A percentile compares a stretch with the other conserved stretches of the same genome.
phyloP scores from a whole-genome alignment of 768 basidiomycete species.

The Gloeophyllum trabeum region DNA sequence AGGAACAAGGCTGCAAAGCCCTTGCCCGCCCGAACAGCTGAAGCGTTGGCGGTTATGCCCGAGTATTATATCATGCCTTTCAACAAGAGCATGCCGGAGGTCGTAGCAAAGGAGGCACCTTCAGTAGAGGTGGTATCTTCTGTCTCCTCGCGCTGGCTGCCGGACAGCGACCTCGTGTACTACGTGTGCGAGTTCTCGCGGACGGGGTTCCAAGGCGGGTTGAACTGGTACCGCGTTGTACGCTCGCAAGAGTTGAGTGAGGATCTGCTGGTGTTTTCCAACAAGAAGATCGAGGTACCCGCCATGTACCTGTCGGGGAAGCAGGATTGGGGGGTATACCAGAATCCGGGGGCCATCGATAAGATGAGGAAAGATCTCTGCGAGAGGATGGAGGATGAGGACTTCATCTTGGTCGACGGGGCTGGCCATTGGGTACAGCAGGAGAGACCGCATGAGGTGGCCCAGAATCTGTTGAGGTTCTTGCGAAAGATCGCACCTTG shows the following conservation, averaged over 20 bases:
- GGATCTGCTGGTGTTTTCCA: conserved; percentile 33
- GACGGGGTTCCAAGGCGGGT: conserved; percentile 54
- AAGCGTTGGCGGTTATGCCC: conserved; percentile 31
- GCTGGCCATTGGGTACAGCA: conserved; percentile 62
- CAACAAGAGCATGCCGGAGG: conserved; percentile 39
- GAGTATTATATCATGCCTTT: conserved; percentile 53
- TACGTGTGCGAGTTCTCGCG: conserved; percentile 37
- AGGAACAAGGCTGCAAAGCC: conserved; percentile 29
- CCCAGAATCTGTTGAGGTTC: conserved; percentile 29
- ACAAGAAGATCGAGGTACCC: conserved; percentile 35
- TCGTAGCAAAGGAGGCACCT: conserved; percentile 25
- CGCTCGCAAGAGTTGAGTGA: conserved; percentile 18
- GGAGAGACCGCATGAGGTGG: conserved; percentile 33
- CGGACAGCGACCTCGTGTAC: conserved; percentile 33
- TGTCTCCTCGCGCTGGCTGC: conserved; percentile 28
- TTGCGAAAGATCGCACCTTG: too few species aligned
- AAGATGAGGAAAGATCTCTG: conserved; percentile 25
- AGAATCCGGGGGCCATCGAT: conserved; percentile 34
- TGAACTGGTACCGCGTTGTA: conserved; percentile 41
- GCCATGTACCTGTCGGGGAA: conserved; percentile 46
- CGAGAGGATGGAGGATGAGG: conserved; percentile 25
- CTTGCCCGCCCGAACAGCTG: conserved; percentile 14
- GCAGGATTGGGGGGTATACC: conserved; percentile 53
- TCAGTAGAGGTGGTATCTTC: conserved; percentile 15
- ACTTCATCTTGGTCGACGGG: conserved; percentile 38